Base-by-base conservation (phyloP, 345 rosid genomes). In the Firmiana major region DNA sequence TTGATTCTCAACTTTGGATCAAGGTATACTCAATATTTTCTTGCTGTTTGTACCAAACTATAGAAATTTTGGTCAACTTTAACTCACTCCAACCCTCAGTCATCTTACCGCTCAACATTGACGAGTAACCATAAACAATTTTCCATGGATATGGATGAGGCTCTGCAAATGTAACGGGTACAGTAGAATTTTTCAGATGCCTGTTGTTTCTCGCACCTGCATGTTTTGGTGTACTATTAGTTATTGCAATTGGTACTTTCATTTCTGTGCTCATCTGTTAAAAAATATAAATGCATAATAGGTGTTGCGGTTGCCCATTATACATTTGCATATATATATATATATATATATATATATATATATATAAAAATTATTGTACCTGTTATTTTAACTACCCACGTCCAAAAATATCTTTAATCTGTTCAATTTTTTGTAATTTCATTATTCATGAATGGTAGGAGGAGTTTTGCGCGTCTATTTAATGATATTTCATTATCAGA, bases 1-100 rank as follows among this genome's bases (percentile, higher is more conserved):
- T 45, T 59, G 57, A 26, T 16, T 59, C 57, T 75, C 59, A 48
- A 21, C 40, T 73, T 38, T 58, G 66, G 42, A 40, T 42, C 76
- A 58, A 49, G 67, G 8, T 40, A 8, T 42, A 66, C 12, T 51
- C 62, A 28, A 31, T 34, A 51, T 51, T 40, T 42, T 42, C 67
- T 73, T 13, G 4, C 53, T 42, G 17, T 21, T 42, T 12, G 45
- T 7, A 58, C 49, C 76, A 24, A 40, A 28, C 48, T 48, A 19
- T 6, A 28, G 28, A 63, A 26, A 19, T 63, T 19, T 49, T 4
- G 28, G 34, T 48, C 34, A n/a, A 57, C 49, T 22, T 51, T 53
- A 34, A 31, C 22, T 71, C 75, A n/a, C 28, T 51, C 40, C 21
- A 36, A 45, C 73, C 7, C 17, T 71, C 63, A 36, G 26, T 42